These are phyloP conservation scores for Trichoderma brevicompactum DNA, from an alignment of 2,329 filamentous ascomycete genomes.

Conservation along the genomic window DNA sequence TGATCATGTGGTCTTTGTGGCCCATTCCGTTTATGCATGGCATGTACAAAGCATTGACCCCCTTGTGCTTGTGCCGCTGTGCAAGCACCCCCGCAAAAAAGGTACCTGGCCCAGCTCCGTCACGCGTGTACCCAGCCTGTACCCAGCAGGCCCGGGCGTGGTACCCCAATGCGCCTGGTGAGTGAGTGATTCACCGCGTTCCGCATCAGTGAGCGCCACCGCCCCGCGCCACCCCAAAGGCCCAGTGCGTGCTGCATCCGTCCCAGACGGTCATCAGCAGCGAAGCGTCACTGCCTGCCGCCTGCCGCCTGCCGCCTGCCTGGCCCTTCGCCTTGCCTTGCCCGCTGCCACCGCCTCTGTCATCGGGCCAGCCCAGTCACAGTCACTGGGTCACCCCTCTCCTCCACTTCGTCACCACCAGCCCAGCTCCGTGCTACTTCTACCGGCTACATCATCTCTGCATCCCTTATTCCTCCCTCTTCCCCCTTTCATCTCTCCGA, in stretches of 20 bases:
- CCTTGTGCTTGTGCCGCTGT: background rate
- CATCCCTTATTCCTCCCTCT: conserved; percentile 20
- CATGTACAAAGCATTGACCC: background rate
- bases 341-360: conserved; percentile 36
- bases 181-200: conserved; percentile 23
- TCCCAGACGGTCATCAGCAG: background rate
- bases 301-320: conserved; percentile 28
- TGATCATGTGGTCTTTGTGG: conserved; percentile 21
- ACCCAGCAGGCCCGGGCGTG: background rate
- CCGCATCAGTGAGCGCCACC: conserved; percentile 17
- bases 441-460: conserved; percentile 31
- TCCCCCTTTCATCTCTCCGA: conserved; percentile 20
- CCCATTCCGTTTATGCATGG: background rate
- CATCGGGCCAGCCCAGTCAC: conserved; percentile 25
- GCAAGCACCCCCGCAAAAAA: background rate
- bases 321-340: conserved; percentile 29
- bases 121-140: background rate
- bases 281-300: conserved; percentile 31
- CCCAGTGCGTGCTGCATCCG: background rate
- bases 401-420: conserved; percentile 23
- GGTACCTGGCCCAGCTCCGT: background rate
- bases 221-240: conserved; percentile 18
- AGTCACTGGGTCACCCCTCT: conserved; percentile 30
- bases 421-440: background rate
- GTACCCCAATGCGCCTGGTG: background rate